These are phyloP conservation scores for Saprolegnia parasitica DNA, from an alignment of 352 stramenopile species.

Conservation along the genomic window DNA sequence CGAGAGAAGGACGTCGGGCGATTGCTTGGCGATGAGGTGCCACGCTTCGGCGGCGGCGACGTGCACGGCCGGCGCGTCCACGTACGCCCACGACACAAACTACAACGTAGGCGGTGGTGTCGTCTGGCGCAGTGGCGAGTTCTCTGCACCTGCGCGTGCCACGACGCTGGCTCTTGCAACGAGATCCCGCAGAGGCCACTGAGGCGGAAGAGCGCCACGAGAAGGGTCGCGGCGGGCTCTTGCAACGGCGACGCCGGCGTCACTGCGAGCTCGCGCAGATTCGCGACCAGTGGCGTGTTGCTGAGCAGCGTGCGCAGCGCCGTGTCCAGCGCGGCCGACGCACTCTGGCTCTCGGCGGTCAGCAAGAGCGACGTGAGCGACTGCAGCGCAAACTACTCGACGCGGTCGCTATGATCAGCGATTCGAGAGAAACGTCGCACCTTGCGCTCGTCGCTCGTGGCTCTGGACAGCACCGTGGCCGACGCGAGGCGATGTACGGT, in stretches of 20 bases:
- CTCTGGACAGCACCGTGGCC: not conserved
- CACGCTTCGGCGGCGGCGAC: not conserved
- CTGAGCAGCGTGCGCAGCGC: not conserved
- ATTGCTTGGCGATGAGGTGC: slow-evolving; percentile 10
- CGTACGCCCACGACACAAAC: not conserved
- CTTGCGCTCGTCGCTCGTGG: not conserved
- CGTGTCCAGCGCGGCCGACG: not conserved
- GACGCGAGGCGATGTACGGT: not conserved
- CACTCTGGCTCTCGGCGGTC: not conserved
- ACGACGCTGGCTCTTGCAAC: not conserved
- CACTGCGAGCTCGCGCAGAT: not conserved
- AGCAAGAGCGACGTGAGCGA: not conserved
- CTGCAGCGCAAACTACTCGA: not conserved
- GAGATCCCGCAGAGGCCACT: not conserved
- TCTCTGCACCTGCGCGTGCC: not conserved
- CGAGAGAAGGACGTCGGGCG: not conserved
- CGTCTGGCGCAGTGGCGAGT: not conserved
- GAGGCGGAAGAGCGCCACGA: not conserved
- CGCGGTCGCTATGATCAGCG: no score
- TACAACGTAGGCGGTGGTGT: not conserved
- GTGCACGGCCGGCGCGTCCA: slow-evolving; percentile 11
- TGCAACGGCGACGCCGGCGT: not conserved
- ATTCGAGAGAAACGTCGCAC: not conserved
- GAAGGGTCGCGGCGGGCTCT: not conserved
- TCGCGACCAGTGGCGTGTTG: not conserved